Evolutionary conservation across 2,329 filamentous ascomycete genomes (phyloP).

Genomic region (Coniochaeta hoffmannii): DNA sequence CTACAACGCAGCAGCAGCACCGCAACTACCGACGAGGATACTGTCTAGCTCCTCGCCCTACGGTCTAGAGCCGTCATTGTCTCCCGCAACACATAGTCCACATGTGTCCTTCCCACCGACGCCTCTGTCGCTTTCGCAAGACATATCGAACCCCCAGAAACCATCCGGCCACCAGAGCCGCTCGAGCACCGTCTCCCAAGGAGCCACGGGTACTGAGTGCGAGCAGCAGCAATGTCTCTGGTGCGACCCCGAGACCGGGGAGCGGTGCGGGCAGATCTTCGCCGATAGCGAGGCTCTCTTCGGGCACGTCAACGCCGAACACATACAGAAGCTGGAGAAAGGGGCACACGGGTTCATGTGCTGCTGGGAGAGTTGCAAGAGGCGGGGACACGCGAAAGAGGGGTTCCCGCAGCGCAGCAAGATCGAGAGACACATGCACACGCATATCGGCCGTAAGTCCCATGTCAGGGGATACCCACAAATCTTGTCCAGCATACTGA

Average conservation of each 20-base stretch:
- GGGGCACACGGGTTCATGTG: slow-evolving; percentile 41
- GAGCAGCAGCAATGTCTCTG: slow-evolving; percentile 22
- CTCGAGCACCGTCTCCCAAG: slow-evolving; percentile 9
- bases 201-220: slow-evolving; percentile 8
- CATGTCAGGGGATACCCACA: background rate
- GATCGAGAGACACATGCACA: slow-evolving; percentile 57
- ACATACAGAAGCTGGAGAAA: slow-evolving; percentile 39
- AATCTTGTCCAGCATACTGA: slow-evolving; percentile 10
- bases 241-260: slow-evolving; percentile 15
- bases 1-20: background rate
- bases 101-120: background rate
- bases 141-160: background rate
- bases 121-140: background rate
- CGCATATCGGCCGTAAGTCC: slow-evolving; percentile 54
- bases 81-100: background rate
- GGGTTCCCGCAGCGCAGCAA: slow-evolving; percentile 55
- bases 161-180: background rate
- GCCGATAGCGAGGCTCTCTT: slow-evolving; percentile 42
- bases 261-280: slow-evolving; percentile 26
- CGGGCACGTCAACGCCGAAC: slow-evolving; percentile 43
- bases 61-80: background rate
- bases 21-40: background rate
- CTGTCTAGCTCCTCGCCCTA: background rate
- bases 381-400: slow-evolving; percentile 32
- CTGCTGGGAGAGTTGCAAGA: slow-evolving; percentile 48